Base-by-base conservation (phyloP, 1,284 basidiomycete genomes). In the Irpex sp. region DNA sequence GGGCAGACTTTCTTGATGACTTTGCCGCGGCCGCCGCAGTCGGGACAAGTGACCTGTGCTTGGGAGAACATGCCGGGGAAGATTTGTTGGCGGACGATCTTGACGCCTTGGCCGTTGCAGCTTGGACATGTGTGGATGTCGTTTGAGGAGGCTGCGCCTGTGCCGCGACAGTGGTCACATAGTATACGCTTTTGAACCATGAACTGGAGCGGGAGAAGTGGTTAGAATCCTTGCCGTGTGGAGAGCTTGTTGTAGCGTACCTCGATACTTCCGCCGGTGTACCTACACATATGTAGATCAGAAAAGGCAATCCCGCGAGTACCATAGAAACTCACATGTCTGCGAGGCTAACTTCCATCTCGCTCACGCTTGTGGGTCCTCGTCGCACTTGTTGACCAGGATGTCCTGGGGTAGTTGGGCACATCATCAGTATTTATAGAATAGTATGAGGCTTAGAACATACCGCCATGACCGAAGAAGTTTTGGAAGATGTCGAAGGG, bases 41-140 rank as follows among this genome's bases (percentile, higher is more conserved):
- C 87, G 65, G 85, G 85, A 74, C 93, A 93, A 38, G 87, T 85
- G 64, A 84, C 76, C 78, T 95, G 90, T 64, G 89, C 85, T 78
- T 96, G 89, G 0, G 90, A 92, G 71, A 91, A 92, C 94, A 97
- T 96, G 21, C 94, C 94, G 1, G 95, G 94, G 81, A 96, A 95
- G 67, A 98, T 92, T 80, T 96, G 96, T 74, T 97, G 94, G 62
- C 94, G 90, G 62, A 90, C 85, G 36, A 97, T 76, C 70, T 92
- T 89, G 62, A 96, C 83, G 49, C 96, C 96, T 62, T 87, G 82
- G n/a, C 96, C 96, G 56, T 85, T 83, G 73, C 96, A 98, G 8
- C 84, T 83, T 3, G 83, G 74, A 73, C 96, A 98, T 17, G 84
- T 84, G 68, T 94, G 90, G 37, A 98, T 92, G 72, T 97, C 94